phyloP scores from a whole-genome alignment of 2,329 filamentous ascomycete genomes.

The Xylaria digitata region DNA sequence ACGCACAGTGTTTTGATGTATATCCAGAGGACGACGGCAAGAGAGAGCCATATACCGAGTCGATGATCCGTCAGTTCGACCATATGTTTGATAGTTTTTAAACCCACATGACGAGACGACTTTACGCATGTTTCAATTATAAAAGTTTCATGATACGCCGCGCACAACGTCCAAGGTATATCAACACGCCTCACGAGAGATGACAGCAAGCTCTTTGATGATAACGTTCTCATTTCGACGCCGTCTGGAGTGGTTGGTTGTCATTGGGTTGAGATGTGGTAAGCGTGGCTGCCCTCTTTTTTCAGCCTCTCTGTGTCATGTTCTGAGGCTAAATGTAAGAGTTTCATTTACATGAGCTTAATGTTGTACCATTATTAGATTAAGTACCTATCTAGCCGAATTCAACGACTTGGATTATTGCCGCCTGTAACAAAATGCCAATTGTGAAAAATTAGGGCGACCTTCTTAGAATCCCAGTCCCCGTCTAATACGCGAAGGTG shows the following conservation, averaged over 20 bases:
- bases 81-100: conserved; percentile 78
- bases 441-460: neutral
- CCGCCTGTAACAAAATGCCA: neutral
- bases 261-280: conserved; percentile 17
- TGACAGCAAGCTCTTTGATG: conserved; percentile 13
- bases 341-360: conserved; percentile 5
- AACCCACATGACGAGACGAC: conserved; percentile 29
- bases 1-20: conserved; percentile 83
- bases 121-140: conserved; percentile 17
- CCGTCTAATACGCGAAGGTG: neutral
- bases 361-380: conserved; percentile 27
- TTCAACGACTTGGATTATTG: conserved; percentile 14
- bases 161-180: neutral
- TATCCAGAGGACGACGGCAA: conserved; percentile 81
- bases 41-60: conserved; percentile 74
- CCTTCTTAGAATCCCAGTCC: neutral
- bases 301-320: neutral
- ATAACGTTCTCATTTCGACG: conserved; percentile 22
- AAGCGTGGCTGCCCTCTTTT: conserved; percentile 8
- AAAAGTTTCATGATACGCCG: neutral
- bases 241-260: neutral
- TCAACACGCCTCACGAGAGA: neutral
- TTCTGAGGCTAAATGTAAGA: neutral
- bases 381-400: conserved; percentile 2
- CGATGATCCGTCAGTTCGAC: conserved; percentile 76